Conservation (phyloP, 2,329 filamentous ascomycete genomes). For the Neofusicoccum ribis region DNA sequence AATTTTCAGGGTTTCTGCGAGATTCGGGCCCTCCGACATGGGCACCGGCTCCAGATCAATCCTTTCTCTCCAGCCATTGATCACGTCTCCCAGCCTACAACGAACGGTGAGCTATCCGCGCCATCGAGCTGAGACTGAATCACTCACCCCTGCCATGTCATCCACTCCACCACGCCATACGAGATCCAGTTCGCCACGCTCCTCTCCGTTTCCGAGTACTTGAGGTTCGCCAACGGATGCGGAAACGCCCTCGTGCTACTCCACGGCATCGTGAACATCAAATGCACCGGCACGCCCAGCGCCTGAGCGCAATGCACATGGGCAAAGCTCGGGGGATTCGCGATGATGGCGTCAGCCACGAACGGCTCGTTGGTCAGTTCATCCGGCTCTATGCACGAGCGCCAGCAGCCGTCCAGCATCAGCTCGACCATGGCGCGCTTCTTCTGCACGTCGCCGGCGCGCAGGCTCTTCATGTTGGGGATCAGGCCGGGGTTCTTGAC, state of each 20-base stretch:
- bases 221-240: constrained; percentile 75
- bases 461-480: constrained; percentile 70
- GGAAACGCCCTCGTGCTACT: constrained; percentile 74
- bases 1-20: constrained; percentile 74
- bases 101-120: no score
- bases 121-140: constrained; percentile 44
- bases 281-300: constrained; percentile 70
- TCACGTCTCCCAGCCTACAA: constrained; percentile 64
- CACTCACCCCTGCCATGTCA: constrained; percentile 56
- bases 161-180: constrained; percentile 79
- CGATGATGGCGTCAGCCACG: constrained; percentile 79
- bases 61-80: constrained; percentile 69
- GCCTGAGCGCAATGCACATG: constrained; percentile 76
- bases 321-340: constrained; percentile 76
- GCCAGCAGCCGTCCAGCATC: constrained; percentile 83
- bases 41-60: constrained; percentile 59
- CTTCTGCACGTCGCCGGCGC: constrained; percentile 69
- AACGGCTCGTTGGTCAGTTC: constrained; percentile 75
- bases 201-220: constrained; percentile 68
- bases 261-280: constrained; percentile 91
- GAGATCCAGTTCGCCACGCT: constrained; percentile 78
- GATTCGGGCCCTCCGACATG: constrained; percentile 72
- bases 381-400: constrained; percentile 71
- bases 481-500: constrained; percentile 80
- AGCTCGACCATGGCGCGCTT: constrained; percentile 71